Evolutionary conservation across 2,329 filamentous ascomycete genomes (phyloP).

Genomic region (Plectosphaerella plurivora): DNA sequence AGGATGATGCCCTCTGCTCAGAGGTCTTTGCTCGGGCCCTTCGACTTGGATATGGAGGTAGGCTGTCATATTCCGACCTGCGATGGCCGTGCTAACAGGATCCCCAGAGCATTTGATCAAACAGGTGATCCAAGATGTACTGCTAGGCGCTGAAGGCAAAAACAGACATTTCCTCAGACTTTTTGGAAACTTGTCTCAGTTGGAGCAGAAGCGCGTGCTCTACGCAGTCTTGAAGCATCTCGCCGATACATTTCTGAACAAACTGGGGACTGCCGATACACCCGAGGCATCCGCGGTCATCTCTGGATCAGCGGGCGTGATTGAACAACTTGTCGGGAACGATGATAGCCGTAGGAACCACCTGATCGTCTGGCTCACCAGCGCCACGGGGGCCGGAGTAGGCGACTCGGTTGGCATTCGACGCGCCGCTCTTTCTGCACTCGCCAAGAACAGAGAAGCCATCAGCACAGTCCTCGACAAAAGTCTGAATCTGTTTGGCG

Average conservation of each 20-base stretch:
- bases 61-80: constrained; percentile 9
- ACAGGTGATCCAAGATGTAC: constrained; percentile 27
- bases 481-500: constrained; percentile 70
- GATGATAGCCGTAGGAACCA: constrained; percentile 45
- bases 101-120: constrained; percentile 36
- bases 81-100: constrained; percentile 10
- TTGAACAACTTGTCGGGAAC: constrained; percentile 44
- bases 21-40: constrained; percentile 55
- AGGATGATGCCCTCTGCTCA: constrained; percentile 34
- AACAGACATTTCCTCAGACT: constrained; percentile 20
- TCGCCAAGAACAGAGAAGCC: constrained; percentile 46
- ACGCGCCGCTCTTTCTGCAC: constrained; percentile 57
- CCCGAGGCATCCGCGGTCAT: constrained; percentile 32
- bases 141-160: constrained; percentile 21
- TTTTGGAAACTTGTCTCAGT: constrained; percentile 29
- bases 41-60: constrained; percentile 70
- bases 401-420: constrained; percentile 62
- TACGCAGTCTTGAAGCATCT: constrained; percentile 36
- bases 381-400: constrained; percentile 58
- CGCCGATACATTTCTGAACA: constrained; percentile 37
- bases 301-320: constrained; percentile 53
- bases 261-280: constrained; percentile 23
- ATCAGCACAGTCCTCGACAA: constrained; percentile 61
- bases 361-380: constrained; percentile 61
- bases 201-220: constrained; percentile 40